A percentile compares a stretch with the other conserved stretches of the same genome.
These are phyloP conservation scores for Phalaenopsis aphrodite DNA, from an alignment of 106 monocot species.

Conservation along the genomic window DNA sequence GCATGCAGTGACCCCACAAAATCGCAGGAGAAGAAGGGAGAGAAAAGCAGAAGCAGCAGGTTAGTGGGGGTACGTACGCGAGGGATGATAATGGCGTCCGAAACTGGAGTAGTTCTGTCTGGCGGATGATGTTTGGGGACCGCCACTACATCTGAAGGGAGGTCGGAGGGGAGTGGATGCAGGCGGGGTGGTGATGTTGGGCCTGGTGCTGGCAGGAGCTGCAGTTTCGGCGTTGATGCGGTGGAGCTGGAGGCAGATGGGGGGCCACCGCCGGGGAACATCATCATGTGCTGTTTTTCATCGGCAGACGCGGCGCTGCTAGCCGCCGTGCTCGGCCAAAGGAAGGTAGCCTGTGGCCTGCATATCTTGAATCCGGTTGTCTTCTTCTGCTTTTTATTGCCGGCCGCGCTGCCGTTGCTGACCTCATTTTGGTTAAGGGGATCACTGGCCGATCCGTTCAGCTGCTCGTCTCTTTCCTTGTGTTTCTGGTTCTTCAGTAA, in stretches of 20 bases:
- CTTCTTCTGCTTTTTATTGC: too few species aligned
- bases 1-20: too few species aligned
- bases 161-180: too few species aligned
- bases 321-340: slow-evolving; percentile 48
- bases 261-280: slow-evolving; percentile 13
- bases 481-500: too few species aligned
- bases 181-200: too few species aligned
- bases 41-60: too few species aligned
- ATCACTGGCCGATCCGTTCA: too few species aligned
- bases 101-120: neutral
- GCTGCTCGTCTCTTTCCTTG: too few species aligned
- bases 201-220: slow-evolving; percentile 23
- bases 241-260: slow-evolving; percentile 66
- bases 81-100: slow-evolving; percentile 13
- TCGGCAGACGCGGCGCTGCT: too few species aligned
- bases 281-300: neutral
- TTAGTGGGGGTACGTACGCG: slow-evolving; percentile 19
- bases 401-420: slow-evolving; percentile 9
- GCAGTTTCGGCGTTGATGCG: slow-evolving; percentile 32
- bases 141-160: slow-evolving; percentile 3
- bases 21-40: too few species aligned
- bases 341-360: slow-evolving; percentile 84
- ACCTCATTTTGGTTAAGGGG: too few species aligned
- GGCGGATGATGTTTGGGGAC: neutral
- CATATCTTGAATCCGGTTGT: slow-evolving; percentile 77